Evolutionary conservation across 495 filamentous ascomycete species (phyloP), one percentile per base, ranked within the genome.

Genomic region (Penicillium mononematosum): DNA sequence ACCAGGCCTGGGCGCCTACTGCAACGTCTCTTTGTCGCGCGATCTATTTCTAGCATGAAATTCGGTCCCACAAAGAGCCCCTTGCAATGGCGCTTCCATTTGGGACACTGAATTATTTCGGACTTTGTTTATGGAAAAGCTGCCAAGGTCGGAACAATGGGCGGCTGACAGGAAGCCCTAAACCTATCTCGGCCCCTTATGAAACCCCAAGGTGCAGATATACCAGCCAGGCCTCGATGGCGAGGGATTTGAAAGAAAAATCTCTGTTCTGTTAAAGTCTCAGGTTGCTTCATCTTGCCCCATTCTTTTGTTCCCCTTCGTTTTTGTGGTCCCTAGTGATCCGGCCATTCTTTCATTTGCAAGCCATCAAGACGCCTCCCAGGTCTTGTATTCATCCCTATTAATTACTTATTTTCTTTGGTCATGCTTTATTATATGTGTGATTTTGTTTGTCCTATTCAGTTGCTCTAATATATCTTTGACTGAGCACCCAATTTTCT

Each of bases 1-100:
- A 29, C 32, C 51, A 24, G 39, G 52, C 59, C 50, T 48, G 45
- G 63, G 63, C 65, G 65, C 53, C 52, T 63, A 58, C 63, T 68
- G 65, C 63, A 57, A 63, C 65, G 54, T 49, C 36, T 55, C 53
- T 61, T 61, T 61, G 53, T 53, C 53, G 50, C 45, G 45, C 54
- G 38, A 55, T 24, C 49, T 49, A 51, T 57, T 61, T 57, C 54
- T 55, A 47, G 41, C 58, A 58, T 60, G 55, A 54, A 54, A 56
- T n/a, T 16, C 32, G n/a, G 55, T 66, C 51, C 47, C 58, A 60
- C 56, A 42, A 51, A 44, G 44, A 50, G 31, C 64, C 55, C 60
- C 61, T 64, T 22, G 43, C 10, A 52, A 59, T 59, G 39, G 39
- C 55, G 45, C 45, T 54, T 54, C 11, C 43, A 5, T 45, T 42